A percentile compares a stretch with the other conserved stretches of the same genome.
phyloP scores from a whole-genome alignment of 768 basidiomycete species.

The Leucocoprinus birnbaumii region DNA sequence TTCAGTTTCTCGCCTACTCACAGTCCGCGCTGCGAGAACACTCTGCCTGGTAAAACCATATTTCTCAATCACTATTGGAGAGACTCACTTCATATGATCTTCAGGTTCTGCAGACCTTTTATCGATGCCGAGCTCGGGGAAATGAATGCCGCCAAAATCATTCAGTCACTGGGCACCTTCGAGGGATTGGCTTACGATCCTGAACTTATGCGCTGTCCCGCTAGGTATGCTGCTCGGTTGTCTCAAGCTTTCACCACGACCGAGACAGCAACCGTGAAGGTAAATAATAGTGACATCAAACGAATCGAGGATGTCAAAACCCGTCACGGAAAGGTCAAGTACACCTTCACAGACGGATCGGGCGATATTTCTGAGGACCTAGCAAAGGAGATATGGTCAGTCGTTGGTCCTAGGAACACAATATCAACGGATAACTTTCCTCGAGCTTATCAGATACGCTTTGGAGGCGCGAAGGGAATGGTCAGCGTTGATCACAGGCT shows the following conservation, averaged over 20 bases:
- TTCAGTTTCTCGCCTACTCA: slow-evolving; percentile 68
- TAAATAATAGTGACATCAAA: slow-evolving; percentile 38
- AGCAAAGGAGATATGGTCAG: slow-evolving; percentile 43
- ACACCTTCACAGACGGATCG: slow-evolving; percentile 66
- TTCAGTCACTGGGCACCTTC: slow-evolving; percentile 52
- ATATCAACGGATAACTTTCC: slow-evolving; percentile 28
- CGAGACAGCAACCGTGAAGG: slow-evolving; percentile 41
- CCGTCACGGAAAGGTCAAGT: slow-evolving; percentile 23
- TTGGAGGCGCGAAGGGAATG: slow-evolving; percentile 64
- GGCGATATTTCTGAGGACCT: slow-evolving; percentile 59
- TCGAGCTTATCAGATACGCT: slow-evolving; percentile 56
- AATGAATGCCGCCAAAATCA: slow-evolving; percentile 46
- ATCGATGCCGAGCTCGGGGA: slow-evolving; percentile 21
- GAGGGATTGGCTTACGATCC: slow-evolving; percentile 39
- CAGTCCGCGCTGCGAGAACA: slow-evolving; percentile 68
- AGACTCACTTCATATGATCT: background rate
- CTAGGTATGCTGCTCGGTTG: slow-evolving; percentile 66
- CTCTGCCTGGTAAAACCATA: slow-evolving; percentile 42
- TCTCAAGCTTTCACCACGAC: slow-evolving; percentile 76
- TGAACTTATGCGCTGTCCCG: slow-evolving; percentile 51
- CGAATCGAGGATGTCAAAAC: slow-evolving; percentile 24
- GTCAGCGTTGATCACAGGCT: slow-evolving; percentile 51
- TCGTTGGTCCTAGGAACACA: slow-evolving; percentile 28
- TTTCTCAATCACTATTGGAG: background rate
- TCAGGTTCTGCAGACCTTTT: slow-evolving; percentile 64